These are phyloP conservation scores for Venturia asperata DNA, from an alignment of 2,329 filamentous ascomycete species.

Conservation along the genomic window DNA sequence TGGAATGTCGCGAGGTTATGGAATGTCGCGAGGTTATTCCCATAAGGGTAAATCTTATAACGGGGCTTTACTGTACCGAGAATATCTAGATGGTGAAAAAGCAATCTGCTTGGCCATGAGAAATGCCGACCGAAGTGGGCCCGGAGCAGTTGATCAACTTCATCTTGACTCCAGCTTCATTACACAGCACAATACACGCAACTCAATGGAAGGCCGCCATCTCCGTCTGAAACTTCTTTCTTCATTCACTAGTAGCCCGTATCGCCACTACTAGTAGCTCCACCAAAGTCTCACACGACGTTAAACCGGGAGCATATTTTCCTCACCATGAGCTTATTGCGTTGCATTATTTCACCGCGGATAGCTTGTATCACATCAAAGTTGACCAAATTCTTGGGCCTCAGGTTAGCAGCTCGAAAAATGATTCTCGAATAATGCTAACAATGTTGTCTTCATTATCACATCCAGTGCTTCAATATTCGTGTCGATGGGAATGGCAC, in stretches of 20 bases:
- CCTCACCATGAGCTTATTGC: conserved; percentile 49
- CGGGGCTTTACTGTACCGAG: no score
- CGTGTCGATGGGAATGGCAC: conserved; percentile 40
- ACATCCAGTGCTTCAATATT: conserved; percentile 47
- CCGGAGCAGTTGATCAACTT: no score
- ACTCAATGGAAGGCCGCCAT: no score
- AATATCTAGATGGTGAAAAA: no score
- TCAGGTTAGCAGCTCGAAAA: conserved; percentile 1
- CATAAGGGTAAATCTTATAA: no score
- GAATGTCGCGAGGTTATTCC: no score
- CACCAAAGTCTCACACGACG: conserved; percentile 38
- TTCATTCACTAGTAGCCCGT: no score
- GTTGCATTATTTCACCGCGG: conserved; percentile 37
- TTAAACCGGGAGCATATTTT: conserved; percentile 45
- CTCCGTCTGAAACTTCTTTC: neutral
- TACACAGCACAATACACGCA: no score
- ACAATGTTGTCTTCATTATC: conserved; percentile 44
- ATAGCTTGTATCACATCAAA: conserved; percentile 17
- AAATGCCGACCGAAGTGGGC: no score
- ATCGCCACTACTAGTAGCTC: conserved; percentile 42
- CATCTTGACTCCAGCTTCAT: no score
- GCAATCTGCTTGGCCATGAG: no score
- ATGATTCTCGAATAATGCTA: neutral
- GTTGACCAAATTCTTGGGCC: conserved; percentile 14
- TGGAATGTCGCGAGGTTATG: no score